Base-by-base conservation (phyloP, 2,329 filamentous ascomycete genomes). In the Pseudocercospora fuligena region DNA sequence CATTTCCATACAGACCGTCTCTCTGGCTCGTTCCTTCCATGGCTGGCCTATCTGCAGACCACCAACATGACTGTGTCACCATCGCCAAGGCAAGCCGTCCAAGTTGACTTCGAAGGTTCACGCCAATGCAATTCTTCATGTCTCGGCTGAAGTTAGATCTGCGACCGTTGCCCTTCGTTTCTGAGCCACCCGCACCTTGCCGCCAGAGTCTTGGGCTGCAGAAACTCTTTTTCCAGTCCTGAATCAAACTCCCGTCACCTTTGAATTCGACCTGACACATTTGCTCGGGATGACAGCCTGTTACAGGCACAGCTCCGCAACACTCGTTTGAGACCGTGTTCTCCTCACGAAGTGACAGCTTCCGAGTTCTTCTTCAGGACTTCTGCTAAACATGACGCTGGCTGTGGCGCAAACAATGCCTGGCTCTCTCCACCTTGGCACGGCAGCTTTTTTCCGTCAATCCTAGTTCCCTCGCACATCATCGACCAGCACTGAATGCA, bases 51-150 rank as follows among this genome's bases (percentile, higher is more conserved):
- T 54, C 51, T 54, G 21, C 51, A 27, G 6, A n/a, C 21, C 51
- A 14, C 25, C 51, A 31, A 33, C 51, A 51, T 12, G 40, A 56
- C 27, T 27, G n/a, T 25, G 12, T 53, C 21, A 40, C 12, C 29
- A 27, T 56, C 57, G 63, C 63, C 63, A 69, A 67, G 54, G 36
- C 21, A 29, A 46, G 66, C 64, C 62, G 68, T 68, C 61, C 29
- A 70, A 69, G 19, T 66, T 67, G 68, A 69, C 64, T 70, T 64
- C 59, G 23, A 61, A 47, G 63, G 58, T 66, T 66, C 46, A 47
- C 66, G 63, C 65, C 54, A 63, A 33, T 60, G 58, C 62, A 53
- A 49, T n/a, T n/a, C 21, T 53, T 56, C 27, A 25, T 29, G 54
- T 49, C 49, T 43, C 58, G 58, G 63, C 57, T 61, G 53, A 59